Percentiles rank a stretch among this genome's conserved stretches.
Evolutionary conservation across 1,284 basidiomycete species (phyloP).

Genomic region (Coriolopsis trogii): DNA sequence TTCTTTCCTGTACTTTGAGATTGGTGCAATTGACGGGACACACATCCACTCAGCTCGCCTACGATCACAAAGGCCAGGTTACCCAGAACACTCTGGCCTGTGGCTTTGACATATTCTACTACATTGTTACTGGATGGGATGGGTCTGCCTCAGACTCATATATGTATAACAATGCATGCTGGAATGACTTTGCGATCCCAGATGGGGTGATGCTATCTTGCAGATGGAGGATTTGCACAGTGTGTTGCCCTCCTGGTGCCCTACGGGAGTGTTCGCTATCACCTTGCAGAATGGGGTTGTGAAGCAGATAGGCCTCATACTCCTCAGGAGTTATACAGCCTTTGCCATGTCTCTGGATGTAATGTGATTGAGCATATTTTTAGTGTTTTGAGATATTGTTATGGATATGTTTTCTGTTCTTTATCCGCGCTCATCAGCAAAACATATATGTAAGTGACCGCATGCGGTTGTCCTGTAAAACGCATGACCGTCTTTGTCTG

Average conservation of each 20-base stretch:
- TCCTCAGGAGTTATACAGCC: conserved; percentile 43
- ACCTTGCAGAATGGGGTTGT: conserved; percentile 39
- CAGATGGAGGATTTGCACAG: conserved; percentile 37
- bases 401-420: not conserved
- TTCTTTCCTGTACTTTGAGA: conserved; percentile 28
- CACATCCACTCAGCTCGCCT: conserved; percentile 16
- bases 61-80: conserved; percentile 29
- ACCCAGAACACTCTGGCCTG: conserved; percentile 31
- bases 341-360: conserved; percentile 38
- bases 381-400: conserved; percentile 26
- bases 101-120: conserved; percentile 33
- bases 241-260: conserved; percentile 37
- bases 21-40: conserved; percentile 31
- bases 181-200: conserved; percentile 22
- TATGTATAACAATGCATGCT: conserved; percentile 28
- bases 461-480: no score
- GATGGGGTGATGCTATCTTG: conserved; percentile 28
- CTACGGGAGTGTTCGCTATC: conserved; percentile 38
- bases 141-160: conserved; percentile 38
- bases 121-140: conserved; percentile 39
- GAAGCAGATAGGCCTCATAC: conserved; percentile 33
- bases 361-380: conserved; percentile 47
- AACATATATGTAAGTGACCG: no score
- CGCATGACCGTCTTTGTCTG: no score
- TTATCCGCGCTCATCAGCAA: no score